Base-by-base conservation (phyloP, 1,284 basidiomycete species). In the Melampsora medusae region DNA sequence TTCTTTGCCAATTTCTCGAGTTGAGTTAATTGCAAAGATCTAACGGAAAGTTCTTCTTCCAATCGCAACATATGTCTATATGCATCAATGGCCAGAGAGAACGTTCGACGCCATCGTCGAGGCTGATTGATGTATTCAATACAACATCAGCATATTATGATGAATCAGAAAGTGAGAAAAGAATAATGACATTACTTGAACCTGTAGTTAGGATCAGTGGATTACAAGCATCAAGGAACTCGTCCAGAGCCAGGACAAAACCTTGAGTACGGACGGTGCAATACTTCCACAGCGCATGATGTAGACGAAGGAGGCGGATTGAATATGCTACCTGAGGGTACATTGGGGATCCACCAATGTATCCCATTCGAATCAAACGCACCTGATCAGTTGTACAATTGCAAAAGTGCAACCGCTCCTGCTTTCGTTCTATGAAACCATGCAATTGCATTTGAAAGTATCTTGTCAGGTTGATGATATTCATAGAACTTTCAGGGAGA, bases 1-100 rank as follows among this genome's bases (percentile, higher is more conserved):
- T 68, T 68, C 19, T 33, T 68, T 68, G 48, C 67, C 48, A 49
- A 68, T 25, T 68, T 33, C 7, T 68, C 22, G 22, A 35, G 4
- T 4, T 3, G 50, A 19, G 35, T 66, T 2, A 53, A 35, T 53
- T 68, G 48, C 28, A 68, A 42, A 42, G 38, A 6, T 42, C 10
- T 5, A 42, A 42, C 12, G 5, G 38, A 42, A 42, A 42, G 38
- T 42, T 42, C 38, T 1, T 42, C 38, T 42, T 42, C 38, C 10
- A 42, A 9, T 42, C 10, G 5, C 38, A 42, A 42, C 38, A 42
- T 42, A 42, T 42, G 10, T 12, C 38, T 42, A 42, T 42, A 42
- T 9, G 38, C 38, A 12, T 42, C 38, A 42, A 42, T 42, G 38
- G 38, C 38, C 38, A 42, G 10, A 10, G 38, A 42, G 12, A 42